Conservation (phyloP, 2,329 filamentous ascomycete species). For the Ramularia endophylla region DNA sequence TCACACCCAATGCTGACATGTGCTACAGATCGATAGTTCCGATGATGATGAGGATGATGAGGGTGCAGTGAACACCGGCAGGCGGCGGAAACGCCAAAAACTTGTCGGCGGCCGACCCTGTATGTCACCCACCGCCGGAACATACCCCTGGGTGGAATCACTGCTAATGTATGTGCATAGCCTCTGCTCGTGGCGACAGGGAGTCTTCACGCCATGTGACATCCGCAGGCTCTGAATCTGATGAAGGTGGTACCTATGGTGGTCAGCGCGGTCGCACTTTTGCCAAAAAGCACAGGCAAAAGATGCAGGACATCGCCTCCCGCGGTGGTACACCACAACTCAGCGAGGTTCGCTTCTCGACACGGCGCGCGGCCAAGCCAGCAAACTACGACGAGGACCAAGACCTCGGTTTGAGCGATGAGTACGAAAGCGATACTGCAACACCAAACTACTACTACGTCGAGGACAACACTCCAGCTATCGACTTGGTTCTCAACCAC, state of each 20-base stretch:
- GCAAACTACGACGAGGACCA: constrained; percentile 65
- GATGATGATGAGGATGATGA: constrained; percentile 61
- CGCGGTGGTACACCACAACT: constrained; percentile 58
- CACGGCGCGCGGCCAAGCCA: constrained; percentile 71
- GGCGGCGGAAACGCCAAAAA: constrained; percentile 60
- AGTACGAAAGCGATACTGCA: constrained; percentile 57
- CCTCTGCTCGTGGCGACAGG: constrained; percentile 21
- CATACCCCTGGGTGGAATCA: constrained; percentile 27
- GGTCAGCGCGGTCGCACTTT: constrained; percentile 61
- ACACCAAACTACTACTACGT: constrained; percentile 66
- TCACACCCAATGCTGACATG: constrained; percentile 12
- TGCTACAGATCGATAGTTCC: constrained; percentile 51
- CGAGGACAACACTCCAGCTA: constrained; percentile 75
- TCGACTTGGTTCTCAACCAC: constrained; percentile 88
- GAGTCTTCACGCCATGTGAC: constrained; percentile 30
- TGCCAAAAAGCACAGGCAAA: constrained; percentile 69
- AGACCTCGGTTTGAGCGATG: constrained; percentile 51
- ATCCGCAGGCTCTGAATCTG: constrained; percentile 58
- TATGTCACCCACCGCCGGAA: constrained; percentile 40
- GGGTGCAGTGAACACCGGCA: constrained; percentile 62
- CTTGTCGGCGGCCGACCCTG: constrained; percentile 57
- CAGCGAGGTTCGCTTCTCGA: constrained; percentile 86
- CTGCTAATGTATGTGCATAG: constrained; percentile 29
- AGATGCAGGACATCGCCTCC: constrained; percentile 55
- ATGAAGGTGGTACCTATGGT: constrained; percentile 62